Evolutionary conservation across 1,284 basidiomycete species (phyloP), one percentile per base, ranked within the genome.

Genomic region (Fomitopsis palustris): DNA sequence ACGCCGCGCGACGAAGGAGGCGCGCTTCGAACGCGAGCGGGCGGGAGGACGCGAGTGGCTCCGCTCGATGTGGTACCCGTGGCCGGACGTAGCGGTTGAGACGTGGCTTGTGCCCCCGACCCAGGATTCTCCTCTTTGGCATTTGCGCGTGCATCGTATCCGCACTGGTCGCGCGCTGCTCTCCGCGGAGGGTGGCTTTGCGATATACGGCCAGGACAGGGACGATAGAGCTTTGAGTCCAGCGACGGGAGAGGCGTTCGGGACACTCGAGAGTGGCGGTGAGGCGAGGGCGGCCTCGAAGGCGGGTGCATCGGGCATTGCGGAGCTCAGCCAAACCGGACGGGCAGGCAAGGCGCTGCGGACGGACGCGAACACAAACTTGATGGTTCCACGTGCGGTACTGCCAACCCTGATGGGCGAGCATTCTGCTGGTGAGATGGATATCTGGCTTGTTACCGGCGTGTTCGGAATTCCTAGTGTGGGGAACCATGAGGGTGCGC

Each of bases 31-130:
- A 65, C 73, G 71, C 54, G 86, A 88, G 65, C 73, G 71, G 61
- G 80, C 67, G 38, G 77, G 70, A 59, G 49, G 49, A 7, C 29
- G 31, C 31, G 49, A 52, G 31, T 85, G 85, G 81, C 75, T 92
- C 45, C 76, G 82, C 56, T 84, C 84, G 39, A 82, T 82, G 73
- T 92, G 90, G 90, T 81, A 81, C 64, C 88, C 89, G 3, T 92
- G 86, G 86, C 76, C 77, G 47, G 88, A 84, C 67, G 87, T 90
- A 23, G 76, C 82, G 58, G 83, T 92, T 47, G 88, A 91, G 74
- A 92, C 89, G 16, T 89, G 86, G 84, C 78, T 91, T 23, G 72
- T 90, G 12, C 88, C 89, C 0, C 88, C 90, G 0, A 75, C 78
- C 16, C 62, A 68, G 12, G 79, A 72, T 5, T 77, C 83, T 12